Evolutionary conservation across 2,329 filamentous ascomycete genomes (phyloP).

Genomic region (Ophiostoma montium): DNA sequence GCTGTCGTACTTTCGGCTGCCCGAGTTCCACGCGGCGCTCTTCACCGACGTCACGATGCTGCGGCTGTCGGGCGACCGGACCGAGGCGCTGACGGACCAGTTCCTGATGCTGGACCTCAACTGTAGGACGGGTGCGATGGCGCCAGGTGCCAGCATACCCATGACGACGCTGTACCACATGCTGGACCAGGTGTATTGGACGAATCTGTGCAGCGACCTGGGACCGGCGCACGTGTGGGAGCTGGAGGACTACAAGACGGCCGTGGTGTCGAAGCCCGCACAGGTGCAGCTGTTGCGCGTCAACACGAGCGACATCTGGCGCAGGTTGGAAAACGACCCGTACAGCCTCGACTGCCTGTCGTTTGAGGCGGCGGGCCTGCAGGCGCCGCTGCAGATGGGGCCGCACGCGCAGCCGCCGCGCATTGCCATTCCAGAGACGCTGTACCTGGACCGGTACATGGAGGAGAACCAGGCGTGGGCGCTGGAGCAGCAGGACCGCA

Average conservation of each 20-base stretch:
- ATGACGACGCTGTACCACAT: background rate
- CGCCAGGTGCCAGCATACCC: background rate
- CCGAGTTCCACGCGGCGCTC: background rate
- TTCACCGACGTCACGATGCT: constrained; percentile 4
- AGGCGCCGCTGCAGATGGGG: background rate
- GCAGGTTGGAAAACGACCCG: background rate
- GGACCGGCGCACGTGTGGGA: background rate
- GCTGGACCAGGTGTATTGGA: background rate
- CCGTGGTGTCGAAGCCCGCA: constrained; percentile 4
- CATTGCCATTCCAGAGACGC: constrained; percentile 15
- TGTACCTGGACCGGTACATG: constrained; percentile 17
- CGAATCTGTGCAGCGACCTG: background rate
- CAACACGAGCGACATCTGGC: constrained; percentile 4
- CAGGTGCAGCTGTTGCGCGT: constrained; percentile 14
- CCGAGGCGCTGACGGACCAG: background rate
- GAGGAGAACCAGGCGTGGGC: constrained; percentile 13
- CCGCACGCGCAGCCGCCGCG: background rate
- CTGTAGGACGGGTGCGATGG: background rate
- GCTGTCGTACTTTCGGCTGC: constrained; percentile 15
- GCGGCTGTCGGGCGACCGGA: background rate
- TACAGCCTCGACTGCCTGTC: background rate
- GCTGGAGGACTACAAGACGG: constrained; percentile 1
- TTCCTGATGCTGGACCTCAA: background rate
- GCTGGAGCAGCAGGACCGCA: background rate
- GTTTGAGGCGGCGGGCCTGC: background rate